A percentile compares a stretch with the other conserved stretches of the same genome.
Conservation (phyloP, 2,329 filamentous ascomycete species). For the Fusarium tanahbumbuense region DNA sequence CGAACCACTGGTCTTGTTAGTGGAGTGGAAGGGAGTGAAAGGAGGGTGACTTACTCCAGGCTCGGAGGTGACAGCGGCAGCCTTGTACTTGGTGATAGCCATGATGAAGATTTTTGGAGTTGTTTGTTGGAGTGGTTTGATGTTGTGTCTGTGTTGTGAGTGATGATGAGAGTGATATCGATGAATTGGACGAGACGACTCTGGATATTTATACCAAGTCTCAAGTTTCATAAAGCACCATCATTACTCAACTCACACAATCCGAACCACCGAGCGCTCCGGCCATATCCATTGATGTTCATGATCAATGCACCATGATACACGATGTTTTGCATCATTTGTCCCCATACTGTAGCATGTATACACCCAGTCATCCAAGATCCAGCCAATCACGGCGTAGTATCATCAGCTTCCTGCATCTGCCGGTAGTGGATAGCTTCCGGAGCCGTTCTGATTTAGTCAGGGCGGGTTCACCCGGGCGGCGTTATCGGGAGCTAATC, state of each 20-base stretch:
- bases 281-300: slow-evolving; percentile 5
- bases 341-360: background rate
- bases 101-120: slow-evolving; percentile 1
- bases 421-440: background rate
- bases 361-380: background rate
- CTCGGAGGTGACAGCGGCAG: slow-evolving; percentile 41
- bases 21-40: background rate
- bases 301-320: slow-evolving; percentile 14
- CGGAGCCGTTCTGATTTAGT: background rate
- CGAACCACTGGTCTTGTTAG: slow-evolving; percentile 63
- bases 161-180: background rate
- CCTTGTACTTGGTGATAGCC: slow-evolving; percentile 44
- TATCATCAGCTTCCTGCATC: background rate
- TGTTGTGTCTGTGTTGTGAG: background rate
- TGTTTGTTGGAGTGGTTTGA: background rate
- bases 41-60: slow-evolving; percentile 5
- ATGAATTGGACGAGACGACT: background rate
- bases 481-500: slow-evolving; percentile 3
- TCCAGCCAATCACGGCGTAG: background rate
- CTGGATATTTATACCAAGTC: slow-evolving; percentile 11
- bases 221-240: background rate
- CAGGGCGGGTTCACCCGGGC: background rate
- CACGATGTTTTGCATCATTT: background rate
- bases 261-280: slow-evolving; percentile 13
- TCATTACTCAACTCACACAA: background rate